phyloP scores from a whole-genome alignment of 2,329 filamentous ascomycete genomes.

The Colletotrichum musicola region DNA sequence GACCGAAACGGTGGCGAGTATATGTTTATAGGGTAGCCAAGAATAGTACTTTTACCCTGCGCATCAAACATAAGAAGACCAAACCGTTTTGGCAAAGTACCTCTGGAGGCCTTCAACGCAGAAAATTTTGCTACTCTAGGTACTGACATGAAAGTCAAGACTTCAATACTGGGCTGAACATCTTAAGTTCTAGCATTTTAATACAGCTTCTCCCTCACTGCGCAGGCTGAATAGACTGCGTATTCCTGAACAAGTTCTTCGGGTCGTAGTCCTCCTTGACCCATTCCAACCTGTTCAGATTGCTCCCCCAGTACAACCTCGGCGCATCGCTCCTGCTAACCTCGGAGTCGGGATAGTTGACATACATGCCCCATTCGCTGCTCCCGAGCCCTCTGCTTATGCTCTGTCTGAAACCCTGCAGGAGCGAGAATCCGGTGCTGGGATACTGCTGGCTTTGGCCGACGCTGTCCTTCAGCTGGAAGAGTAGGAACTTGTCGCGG shows the following conservation, averaged over 20 bases:
- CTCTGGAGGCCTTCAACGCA: no score
- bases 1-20: no score
- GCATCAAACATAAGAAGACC: no score
- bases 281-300: constrained; percentile 49
- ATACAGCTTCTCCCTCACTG: not conserved
- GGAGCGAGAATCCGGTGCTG: constrained; percentile 44
- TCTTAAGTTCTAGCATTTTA: not conserved
- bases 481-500: constrained; percentile 61
- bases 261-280: constrained; percentile 57
- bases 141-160: no score
- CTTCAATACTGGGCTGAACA: not conserved
- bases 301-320: constrained; percentile 61
- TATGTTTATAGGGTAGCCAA: no score
- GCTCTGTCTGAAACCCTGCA: constrained; percentile 55
- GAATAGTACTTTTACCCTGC: no score
- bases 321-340: constrained; percentile 59
- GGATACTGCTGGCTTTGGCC: constrained; percentile 46
- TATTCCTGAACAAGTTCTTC: constrained; percentile 55
- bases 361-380: constrained; percentile 60
- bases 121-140: no score
- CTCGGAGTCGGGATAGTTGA: constrained; percentile 66
- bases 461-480: constrained; percentile 61
- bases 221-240: constrained; percentile 45
- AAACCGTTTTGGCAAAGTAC: no score
- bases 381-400: constrained; percentile 51